phyloP scores from a whole-genome alignment of 2,329 filamentous ascomycete species.

The Exophiala spinifera region DNA sequence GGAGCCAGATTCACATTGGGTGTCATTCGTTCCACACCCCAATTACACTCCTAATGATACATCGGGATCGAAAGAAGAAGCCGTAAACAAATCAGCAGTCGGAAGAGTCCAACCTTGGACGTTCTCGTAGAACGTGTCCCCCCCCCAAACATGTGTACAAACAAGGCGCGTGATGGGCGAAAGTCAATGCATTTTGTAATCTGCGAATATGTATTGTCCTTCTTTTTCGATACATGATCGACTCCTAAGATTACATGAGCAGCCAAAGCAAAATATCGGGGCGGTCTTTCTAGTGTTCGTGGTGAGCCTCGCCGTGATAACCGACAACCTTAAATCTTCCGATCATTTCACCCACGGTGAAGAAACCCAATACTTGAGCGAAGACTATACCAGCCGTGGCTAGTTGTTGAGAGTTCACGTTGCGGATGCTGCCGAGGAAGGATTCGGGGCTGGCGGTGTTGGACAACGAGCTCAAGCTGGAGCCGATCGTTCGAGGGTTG shows the following conservation, averaged over 20 bases:
- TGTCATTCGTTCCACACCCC: too few relatives aligned
- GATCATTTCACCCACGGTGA: constrained; percentile 95
- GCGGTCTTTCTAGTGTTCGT: constrained; percentile 35
- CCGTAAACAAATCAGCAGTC: too few relatives aligned
- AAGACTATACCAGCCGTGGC: constrained; percentile 70
- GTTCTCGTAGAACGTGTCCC: too few relatives aligned
- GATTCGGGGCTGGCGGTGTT: constrained; percentile 55
- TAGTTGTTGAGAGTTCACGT: constrained; percentile 68
- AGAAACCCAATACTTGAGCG: constrained; percentile 92
- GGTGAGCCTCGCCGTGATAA: constrained; percentile 69
- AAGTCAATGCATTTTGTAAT: constrained; percentile 2
- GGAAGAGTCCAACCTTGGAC: too few relatives aligned
- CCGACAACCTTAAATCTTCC: constrained; percentile 93
- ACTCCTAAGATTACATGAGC: constrained; percentile 26
- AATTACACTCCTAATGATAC: too few relatives aligned
- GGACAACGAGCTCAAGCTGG: constrained; percentile 47
- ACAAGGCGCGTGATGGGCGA: not conserved
- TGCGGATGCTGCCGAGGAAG: constrained; percentile 60
- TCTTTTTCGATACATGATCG: constrained; percentile 17
- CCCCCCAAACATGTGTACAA: not conserved
- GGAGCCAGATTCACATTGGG: too few relatives aligned
- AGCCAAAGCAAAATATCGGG: not conserved
- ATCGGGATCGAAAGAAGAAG: too few relatives aligned
- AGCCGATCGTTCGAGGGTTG: constrained; percentile 61
- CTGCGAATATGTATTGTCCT: constrained; percentile 23